phyloP scores from a whole-genome alignment of 1,284 basidiomycete genomes.

The Austroboletus niveus region DNA sequence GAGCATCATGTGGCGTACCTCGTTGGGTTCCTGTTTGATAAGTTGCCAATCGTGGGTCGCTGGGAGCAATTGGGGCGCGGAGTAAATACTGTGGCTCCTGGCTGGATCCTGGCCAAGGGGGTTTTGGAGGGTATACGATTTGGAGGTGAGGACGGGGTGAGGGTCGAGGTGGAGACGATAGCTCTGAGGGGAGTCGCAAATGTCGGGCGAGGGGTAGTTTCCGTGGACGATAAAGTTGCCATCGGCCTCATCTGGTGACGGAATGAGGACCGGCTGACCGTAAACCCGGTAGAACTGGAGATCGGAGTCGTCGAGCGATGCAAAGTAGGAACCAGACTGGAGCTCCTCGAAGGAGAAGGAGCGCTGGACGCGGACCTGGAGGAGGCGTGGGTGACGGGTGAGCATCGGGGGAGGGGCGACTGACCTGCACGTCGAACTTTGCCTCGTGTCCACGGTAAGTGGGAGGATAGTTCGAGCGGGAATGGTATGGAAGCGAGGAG shows the following conservation, averaged over 20 bases:
- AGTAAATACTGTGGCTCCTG: background rate
- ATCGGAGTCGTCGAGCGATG: constrained; percentile 31
- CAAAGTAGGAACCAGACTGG: constrained; percentile 33
- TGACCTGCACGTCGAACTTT: constrained; percentile 27
- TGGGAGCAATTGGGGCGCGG: background rate
- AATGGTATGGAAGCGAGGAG: background rate
- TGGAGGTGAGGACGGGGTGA: constrained; percentile 11
- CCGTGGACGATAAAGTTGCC: constrained; percentile 17
- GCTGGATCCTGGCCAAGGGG: constrained; percentile 20
- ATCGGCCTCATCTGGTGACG: constrained; percentile 17
- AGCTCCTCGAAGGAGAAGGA: constrained; percentile 35
- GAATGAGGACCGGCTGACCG: constrained; percentile 34
- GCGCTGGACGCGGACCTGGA: constrained; percentile 30
- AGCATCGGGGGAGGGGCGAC: background rate
- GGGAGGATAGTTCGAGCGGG: background rate
- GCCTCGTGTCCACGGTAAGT: constrained; percentile 14
- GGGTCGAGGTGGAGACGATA: constrained; percentile 4
- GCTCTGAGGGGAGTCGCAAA: background rate
- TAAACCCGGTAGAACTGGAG: constrained; percentile 33
- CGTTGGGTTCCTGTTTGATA: constrained; percentile 25
- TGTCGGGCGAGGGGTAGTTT: constrained; percentile 3
- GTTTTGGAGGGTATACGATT: constrained; percentile 32
- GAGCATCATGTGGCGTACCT: constrained; percentile 19
- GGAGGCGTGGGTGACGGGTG: constrained; percentile 2
- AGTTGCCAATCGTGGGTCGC: constrained; percentile 17